Evolutionary conservation across 495 filamentous ascomycete species (phyloP).

Genomic region (Tuber magnatum): DNA sequence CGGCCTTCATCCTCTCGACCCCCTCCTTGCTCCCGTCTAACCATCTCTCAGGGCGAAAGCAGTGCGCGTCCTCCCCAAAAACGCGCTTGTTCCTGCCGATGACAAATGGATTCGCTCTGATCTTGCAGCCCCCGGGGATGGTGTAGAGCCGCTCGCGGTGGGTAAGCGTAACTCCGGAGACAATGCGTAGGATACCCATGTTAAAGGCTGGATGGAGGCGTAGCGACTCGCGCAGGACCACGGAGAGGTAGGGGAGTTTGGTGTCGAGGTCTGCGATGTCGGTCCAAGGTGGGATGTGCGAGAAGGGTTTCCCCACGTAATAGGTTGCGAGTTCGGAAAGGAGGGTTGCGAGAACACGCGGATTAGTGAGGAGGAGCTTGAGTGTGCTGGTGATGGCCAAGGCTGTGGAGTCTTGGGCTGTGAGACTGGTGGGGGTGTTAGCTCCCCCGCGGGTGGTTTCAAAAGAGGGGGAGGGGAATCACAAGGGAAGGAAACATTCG

Average conservation of each 20-base stretch:
- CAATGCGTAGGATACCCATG: constrained; percentile 50
- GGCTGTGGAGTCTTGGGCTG: constrained; percentile 59
- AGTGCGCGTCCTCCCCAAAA: constrained; percentile 59
- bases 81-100: constrained; percentile 49
- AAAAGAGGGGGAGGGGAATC: neutral
- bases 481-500: neutral
- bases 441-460: constrained; percentile 8
- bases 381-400: constrained; percentile 54
- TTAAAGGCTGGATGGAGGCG: constrained; percentile 58
- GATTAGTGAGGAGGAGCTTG: constrained; percentile 48
- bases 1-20: constrained; percentile 47
- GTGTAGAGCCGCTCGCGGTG: constrained; percentile 44
- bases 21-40: constrained; percentile 47
- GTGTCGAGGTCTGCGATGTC: constrained; percentile 47
- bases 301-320: constrained; percentile 34
- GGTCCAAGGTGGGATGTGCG: constrained; percentile 43
- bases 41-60: constrained; percentile 61
- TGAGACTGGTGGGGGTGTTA: constrained; percentile 37
- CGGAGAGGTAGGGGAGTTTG: constrained; percentile 55
- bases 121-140: constrained; percentile 48
- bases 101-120: constrained; percentile 54
- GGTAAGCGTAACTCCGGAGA: constrained; percentile 49
- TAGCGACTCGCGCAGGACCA: constrained; percentile 61
- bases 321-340: constrained; percentile 45
- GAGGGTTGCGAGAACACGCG: constrained; percentile 45